phyloP scores from a whole-genome alignment of 2,329 filamentous ascomycete species.

The Lasiodiplodia gonubiensis region DNA sequence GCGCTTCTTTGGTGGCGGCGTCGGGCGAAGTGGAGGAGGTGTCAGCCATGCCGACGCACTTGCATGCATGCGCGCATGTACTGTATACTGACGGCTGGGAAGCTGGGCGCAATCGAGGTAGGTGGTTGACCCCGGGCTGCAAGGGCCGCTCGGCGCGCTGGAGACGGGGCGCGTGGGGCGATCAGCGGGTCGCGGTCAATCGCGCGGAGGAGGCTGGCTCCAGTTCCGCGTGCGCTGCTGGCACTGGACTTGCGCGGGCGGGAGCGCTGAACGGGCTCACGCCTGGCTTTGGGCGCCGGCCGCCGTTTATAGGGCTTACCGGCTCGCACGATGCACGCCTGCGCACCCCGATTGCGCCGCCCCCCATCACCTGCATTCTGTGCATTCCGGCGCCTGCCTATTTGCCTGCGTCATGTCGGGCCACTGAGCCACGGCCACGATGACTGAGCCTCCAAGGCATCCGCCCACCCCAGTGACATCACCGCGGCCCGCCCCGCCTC shows the following conservation, averaged over 20 bases:
- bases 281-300: constrained; percentile 9
- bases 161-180: constrained; percentile 21
- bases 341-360: constrained; percentile 10
- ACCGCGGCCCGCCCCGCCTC: constrained; percentile 20
- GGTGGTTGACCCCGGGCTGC: constrained; percentile 11
- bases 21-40: constrained; percentile 34
- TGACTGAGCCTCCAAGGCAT: constrained; percentile 20
- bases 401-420: constrained; percentile 20
- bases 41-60: constrained; percentile 27
- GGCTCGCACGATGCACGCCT: not conserved
- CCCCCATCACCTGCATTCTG: constrained; percentile 14
- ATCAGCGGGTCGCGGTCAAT: constrained; percentile 27
- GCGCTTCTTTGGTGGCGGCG: constrained; percentile 49
- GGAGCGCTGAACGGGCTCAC: constrained; percentile 5
- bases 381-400: constrained; percentile 24
- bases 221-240: constrained; percentile 19
- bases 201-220: constrained; percentile 18
- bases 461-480: constrained; percentile 23
- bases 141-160: constrained; percentile 25
- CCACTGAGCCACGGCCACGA: constrained; percentile 24
- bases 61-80: constrained; percentile 18
- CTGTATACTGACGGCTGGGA: not conserved
- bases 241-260: not conserved
- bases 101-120: not conserved
- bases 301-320: constrained; percentile 22